A percentile compares a stretch with the other conserved stretches of the same genome.
Conservation (phyloP, 1,284 basidiomycete species). For the Flammula alnicola region DNA sequence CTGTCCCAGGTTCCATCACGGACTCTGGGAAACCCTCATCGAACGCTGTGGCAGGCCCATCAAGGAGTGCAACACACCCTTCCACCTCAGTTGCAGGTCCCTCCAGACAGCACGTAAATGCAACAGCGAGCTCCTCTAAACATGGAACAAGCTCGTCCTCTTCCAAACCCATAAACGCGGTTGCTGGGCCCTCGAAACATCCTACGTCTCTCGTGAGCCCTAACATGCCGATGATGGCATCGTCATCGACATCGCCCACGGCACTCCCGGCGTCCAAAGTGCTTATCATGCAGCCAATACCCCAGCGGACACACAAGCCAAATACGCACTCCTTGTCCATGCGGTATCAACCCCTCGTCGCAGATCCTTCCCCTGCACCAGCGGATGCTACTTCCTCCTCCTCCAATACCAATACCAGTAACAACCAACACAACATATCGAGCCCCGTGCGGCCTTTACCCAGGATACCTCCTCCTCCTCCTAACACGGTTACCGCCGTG, state of each 20-base stretch:
- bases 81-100: slow-evolving; percentile 1
- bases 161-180: slow-evolving; percentile 16
- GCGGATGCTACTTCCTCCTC: slow-evolving; percentile 12
- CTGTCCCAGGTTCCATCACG: slow-evolving; percentile 12
- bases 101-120: slow-evolving; percentile 2
- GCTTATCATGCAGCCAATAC: slow-evolving; percentile 20
- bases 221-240: not conserved
- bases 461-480: slow-evolving; percentile 29
- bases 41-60: slow-evolving; percentile 14
- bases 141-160: not conserved
- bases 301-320: slow-evolving; percentile 26
- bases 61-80: slow-evolving; percentile 7
- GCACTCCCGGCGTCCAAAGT: slow-evolving; percentile 26
- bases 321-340: slow-evolving; percentile 25
- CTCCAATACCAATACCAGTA: slow-evolving; percentile 3
- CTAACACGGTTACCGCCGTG: too few species aligned
- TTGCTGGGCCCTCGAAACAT: slow-evolving; percentile 22
- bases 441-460: slow-evolving; percentile 29
- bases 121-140: slow-evolving; percentile 3
- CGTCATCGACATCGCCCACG: slow-evolving; percentile 1
- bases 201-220: slow-evolving; percentile 9
- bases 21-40: slow-evolving; percentile 3
- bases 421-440: not conserved
- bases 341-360: slow-evolving; percentile 32
- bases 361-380: slow-evolving; percentile 25